A percentile compares a stretch with the other conserved stretches of the same genome.
Evolutionary conservation across 768 basidiomycete species (phyloP).

Genomic region (Epithele typhae): DNA sequence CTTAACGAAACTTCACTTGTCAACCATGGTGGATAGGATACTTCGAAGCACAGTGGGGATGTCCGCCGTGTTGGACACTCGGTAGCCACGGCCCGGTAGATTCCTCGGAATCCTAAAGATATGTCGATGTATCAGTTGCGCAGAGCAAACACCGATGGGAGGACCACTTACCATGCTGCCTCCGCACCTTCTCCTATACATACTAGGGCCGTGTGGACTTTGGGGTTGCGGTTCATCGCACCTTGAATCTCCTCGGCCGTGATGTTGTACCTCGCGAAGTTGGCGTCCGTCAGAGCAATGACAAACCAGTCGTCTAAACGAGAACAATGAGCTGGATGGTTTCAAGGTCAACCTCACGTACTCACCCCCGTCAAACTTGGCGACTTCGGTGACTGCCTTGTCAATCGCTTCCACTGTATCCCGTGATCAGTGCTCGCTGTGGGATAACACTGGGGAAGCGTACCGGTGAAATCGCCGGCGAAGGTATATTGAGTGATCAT

Average conservation of each 20-base stretch:
- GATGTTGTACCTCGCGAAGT: slow-evolving; percentile 60
- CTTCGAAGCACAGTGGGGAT: slow-evolving; percentile 61
- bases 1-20: no score
- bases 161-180: slow-evolving; percentile 46
- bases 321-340: background rate
- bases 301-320: slow-evolving; percentile 64
- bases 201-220: slow-evolving; percentile 63
- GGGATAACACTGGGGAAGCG: slow-evolving; percentile 1
- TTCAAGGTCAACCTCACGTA: no score
- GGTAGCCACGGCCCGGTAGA: slow-evolving; percentile 58
- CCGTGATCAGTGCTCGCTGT: slow-evolving; percentile 2
- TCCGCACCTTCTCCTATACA: slow-evolving; percentile 71
- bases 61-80: slow-evolving; percentile 56
- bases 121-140: no score
- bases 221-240: slow-evolving; percentile 55
- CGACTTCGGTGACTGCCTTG: slow-evolving; percentile 57
- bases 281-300: slow-evolving; percentile 68
- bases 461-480: slow-evolving; percentile 63
- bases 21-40: slow-evolving; percentile 41
- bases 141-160: background rate
- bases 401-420: slow-evolving; percentile 56
- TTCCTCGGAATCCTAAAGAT: slow-evolving; percentile 52
- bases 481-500: slow-evolving; percentile 67
- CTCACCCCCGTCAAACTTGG: slow-evolving; percentile 57
- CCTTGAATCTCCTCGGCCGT: slow-evolving; percentile 52